Conservation (phyloP, 441 rosid genomes). For the Dalechampia spathulata region DNA sequence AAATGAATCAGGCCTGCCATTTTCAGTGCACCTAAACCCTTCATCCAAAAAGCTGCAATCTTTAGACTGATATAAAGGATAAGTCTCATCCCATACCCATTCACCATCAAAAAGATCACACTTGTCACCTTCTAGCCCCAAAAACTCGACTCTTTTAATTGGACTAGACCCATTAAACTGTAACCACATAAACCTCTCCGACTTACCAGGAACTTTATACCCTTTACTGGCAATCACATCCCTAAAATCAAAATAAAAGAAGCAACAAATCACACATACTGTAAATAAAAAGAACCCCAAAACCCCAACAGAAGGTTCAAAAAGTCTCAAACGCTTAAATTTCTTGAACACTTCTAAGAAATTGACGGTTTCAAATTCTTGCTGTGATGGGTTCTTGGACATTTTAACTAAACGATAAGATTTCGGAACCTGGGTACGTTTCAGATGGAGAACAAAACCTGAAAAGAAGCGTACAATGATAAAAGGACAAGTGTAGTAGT, state of each 20-base stretch:
- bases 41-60: conserved; percentile 75
- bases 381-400: conserved; percentile 40
- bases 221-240: conserved; percentile 27
- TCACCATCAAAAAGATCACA: conserved; percentile 85
- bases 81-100: conserved; percentile 96
- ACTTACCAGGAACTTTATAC: conserved; percentile 31
- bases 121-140: conserved; percentile 38
- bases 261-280: conserved; percentile 48
- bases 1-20: conserved; percentile 86
- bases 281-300: conserved; percentile 64
- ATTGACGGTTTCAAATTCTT: conserved; percentile 35
- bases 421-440: conserved; percentile 22
- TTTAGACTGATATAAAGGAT: conserved; percentile 79
- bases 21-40: conserved; percentile 91
- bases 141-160: conserved; percentile 39
- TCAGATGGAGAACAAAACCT: no score
- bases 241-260: conserved; percentile 69
- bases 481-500: no score
- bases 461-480: no score
- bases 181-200: conserved; percentile 53
- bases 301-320: conserved; percentile 65
- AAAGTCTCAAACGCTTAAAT: conserved; percentile 57
- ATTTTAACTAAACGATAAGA: conserved; percentile 18
- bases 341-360: conserved; percentile 34
- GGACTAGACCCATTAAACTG: conserved; percentile 32